Evolutionary conservation across 1,139 yeast species (phyloP).

Genomic region (Pichia inconspicua): DNA sequence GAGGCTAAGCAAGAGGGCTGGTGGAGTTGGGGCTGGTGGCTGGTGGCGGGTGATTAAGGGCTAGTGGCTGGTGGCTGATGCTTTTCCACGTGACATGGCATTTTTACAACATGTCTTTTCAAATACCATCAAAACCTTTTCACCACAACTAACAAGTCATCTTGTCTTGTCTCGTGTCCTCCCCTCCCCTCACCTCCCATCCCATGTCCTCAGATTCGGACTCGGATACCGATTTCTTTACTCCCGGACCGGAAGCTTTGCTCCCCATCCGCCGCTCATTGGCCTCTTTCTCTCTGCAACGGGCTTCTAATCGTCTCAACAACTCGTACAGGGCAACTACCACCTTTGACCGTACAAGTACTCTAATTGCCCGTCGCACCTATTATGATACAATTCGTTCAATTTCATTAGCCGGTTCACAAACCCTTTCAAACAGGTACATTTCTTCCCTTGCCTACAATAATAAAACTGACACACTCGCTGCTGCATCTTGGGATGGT

Average conservation of each 20-base stretch:
- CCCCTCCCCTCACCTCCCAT: too few species aligned
- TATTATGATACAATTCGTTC: not conserved
- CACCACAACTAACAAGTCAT: too few species aligned
- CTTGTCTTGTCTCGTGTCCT: too few species aligned
- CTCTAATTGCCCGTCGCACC: not conserved
- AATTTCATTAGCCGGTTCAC: conserved; percentile 56
- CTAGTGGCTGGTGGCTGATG: too few species aligned
- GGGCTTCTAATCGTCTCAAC: conserved; percentile 38
- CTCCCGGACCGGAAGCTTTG: conserved; percentile 65
- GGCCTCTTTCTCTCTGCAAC: conserved; percentile 41
- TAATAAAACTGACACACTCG: conserved; percentile 30
- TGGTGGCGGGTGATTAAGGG: too few species aligned
- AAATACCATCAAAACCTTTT: not conserved
- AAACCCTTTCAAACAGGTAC: conserved; percentile 60
- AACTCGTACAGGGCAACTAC: conserved; percentile 24
- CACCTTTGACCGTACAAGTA: conserved; percentile 39
- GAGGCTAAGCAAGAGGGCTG: too few species aligned
- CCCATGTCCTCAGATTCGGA: conserved; percentile 3
- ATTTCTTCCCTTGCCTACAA: conserved; percentile 53
- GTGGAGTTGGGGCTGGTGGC: too few species aligned
- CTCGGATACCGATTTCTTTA: conserved; percentile 73
- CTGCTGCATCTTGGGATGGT: conserved; percentile 87
- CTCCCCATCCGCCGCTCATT: conserved; percentile 46
- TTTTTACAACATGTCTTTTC: not conserved
- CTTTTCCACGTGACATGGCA: not conserved